Evolutionary conservation across 495 filamentous ascomycete species (phyloP).

Genomic region (Venustampulla echinocandica): DNA sequence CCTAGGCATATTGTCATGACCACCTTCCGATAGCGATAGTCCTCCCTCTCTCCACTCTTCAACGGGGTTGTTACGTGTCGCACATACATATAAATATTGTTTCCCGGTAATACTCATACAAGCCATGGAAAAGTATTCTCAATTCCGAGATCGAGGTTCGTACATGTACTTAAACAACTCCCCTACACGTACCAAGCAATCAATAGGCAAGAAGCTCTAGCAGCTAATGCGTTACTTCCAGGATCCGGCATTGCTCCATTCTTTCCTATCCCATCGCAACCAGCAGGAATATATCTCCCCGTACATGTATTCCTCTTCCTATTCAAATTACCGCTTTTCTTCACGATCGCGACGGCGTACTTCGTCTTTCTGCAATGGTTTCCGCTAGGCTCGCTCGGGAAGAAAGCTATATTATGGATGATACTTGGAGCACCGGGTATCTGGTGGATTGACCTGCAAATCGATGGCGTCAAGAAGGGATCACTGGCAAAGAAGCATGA

Average conservation of each 20-base stretch:
- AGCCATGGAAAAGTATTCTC: conserved; percentile 92
- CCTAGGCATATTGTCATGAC: too few relatives aligned
- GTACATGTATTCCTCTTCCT: conserved; percentile 64
- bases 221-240: conserved; percentile 30
- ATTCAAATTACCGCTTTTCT: conserved; percentile 70
- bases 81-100: neutral
- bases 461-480: conserved; percentile 91
- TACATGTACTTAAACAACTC: conserved; percentile 1
- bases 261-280: conserved; percentile 61
- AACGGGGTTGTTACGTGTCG: neutral
- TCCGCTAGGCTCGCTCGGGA: conserved; percentile 66
- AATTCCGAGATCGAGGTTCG: conserved; percentile 87
- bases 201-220: conserved; percentile 3
- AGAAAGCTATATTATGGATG: conserved; percentile 80
- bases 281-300: conserved; percentile 50
- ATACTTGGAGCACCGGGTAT: conserved; percentile 80
- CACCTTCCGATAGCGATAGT: too few relatives aligned
- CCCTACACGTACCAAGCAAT: neutral
- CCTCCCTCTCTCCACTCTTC: too few relatives aligned
- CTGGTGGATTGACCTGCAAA: conserved; percentile 96
- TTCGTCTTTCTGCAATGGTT: conserved; percentile 79
- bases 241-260: conserved; percentile 96
- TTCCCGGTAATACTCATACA: neutral
- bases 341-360: conserved; percentile 58
- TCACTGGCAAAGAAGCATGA: conserved; percentile 49